A percentile compares a stretch with the other conserved stretches of the same genome.
phyloP scores from a whole-genome alignment of 768 basidiomycete species.

The Leccinum uliginosum region DNA sequence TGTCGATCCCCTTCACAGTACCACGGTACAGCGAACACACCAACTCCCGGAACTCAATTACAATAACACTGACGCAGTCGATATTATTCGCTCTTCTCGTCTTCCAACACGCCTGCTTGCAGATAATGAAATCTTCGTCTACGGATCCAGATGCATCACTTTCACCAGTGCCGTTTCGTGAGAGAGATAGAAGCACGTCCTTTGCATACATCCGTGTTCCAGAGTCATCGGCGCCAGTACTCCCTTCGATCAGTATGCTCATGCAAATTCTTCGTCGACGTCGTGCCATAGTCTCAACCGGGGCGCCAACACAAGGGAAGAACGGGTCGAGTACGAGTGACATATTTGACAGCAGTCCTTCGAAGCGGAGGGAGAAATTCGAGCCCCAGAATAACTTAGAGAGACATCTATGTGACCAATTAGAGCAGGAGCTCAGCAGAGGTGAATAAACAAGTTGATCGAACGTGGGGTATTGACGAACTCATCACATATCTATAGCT shows the following conservation, averaged over 20 bases:
- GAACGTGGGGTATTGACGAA: slow-evolving; percentile 1
- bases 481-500: slow-evolving; percentile 13
- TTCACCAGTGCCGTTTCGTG: slow-evolving; percentile 15
- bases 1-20: slow-evolving; percentile 44
- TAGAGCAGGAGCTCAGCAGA: slow-evolving; percentile 62
- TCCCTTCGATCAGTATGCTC: slow-evolving; percentile 17
- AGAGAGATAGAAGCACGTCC: slow-evolving; percentile 18
- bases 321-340: slow-evolving; percentile 21
- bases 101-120: slow-evolving; percentile 60
- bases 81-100: slow-evolving; percentile 34
- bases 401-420: slow-evolving; percentile 59
- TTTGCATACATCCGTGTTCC: slow-evolving; percentile 19
- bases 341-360: slow-evolving; percentile 48
- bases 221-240: slow-evolving; percentile 18
- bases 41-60: slow-evolving; percentile 21
- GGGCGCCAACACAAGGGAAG: slow-evolving; percentile 46
- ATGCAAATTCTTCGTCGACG: slow-evolving; percentile 36
- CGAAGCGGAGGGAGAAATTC: slow-evolving; percentile 63
- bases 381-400: slow-evolving; percentile 63
- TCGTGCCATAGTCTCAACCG: slow-evolving; percentile 65
- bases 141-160: slow-evolving; percentile 15
- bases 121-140: slow-evolving; percentile 64
- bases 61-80: slow-evolving; percentile 5
- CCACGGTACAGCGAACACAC: slow-evolving; percentile 29
- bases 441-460: slow-evolving; percentile 38